These are phyloP conservation scores for Lasiodiplodia sp. DNA, from an alignment of 2,329 filamentous ascomycete genomes.

Conservation along the genomic window DNA sequence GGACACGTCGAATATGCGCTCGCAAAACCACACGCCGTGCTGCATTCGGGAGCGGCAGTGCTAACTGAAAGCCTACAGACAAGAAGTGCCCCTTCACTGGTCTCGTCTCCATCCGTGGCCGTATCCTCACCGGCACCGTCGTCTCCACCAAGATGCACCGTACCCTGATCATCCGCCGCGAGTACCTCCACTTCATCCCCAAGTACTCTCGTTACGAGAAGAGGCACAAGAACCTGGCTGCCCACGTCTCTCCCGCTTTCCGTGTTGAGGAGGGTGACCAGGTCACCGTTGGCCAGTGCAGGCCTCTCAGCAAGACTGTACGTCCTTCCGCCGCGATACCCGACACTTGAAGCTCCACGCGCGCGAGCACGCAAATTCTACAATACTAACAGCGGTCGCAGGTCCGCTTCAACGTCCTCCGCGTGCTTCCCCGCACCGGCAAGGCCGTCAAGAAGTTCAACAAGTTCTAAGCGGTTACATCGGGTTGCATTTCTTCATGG, in stretches of 20 bases:
- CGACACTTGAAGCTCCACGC: background rate
- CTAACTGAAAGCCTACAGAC: conserved; percentile 66
- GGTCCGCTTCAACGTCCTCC: conserved; percentile 99
- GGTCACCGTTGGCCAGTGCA: conserved; percentile 99
- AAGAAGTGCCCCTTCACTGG: conserved; percentile 99
- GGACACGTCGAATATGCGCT: background rate
- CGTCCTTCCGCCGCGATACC: conserved; percentile 51
- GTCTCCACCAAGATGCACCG: conserved; percentile 99
- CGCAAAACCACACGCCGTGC: background rate
- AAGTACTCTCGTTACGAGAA: conserved; percentile 99
- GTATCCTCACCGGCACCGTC: conserved; percentile 99
- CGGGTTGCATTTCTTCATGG: conserved; percentile 32
- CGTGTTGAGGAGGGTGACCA: conserved; percentile 99
- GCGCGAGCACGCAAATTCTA: background rate
- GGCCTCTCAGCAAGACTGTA: conserved; percentile 99
- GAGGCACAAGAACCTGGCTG: conserved; percentile 99
- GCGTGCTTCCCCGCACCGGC: conserved; percentile 95
- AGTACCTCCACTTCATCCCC: conserved; percentile 99
- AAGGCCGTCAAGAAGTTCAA: conserved; percentile 97
- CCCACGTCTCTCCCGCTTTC: conserved; percentile 99
- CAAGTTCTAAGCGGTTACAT: conserved; percentile 81
- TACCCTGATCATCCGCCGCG: conserved; percentile 98
- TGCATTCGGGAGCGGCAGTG: background rate
- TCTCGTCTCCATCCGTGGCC: conserved; percentile 98
- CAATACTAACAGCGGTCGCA: conserved; percentile 47